phyloP scores from a whole-genome alignment of 495 filamentous ascomycete genomes.

The Evernia prunastri region DNA sequence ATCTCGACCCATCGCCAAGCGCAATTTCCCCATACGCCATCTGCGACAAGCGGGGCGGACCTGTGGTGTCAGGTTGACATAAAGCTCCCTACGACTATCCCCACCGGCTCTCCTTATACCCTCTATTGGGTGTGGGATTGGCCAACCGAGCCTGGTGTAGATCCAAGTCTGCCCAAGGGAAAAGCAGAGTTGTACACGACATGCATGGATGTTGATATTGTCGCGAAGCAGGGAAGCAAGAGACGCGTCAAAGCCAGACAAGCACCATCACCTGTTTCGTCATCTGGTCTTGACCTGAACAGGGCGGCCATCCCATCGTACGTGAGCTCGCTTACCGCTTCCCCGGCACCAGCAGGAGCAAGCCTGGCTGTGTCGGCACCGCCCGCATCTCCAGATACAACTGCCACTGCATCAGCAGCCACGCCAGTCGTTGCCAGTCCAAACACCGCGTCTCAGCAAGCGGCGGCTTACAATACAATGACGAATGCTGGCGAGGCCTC shows the following conservation, averaged over 20 bases:
- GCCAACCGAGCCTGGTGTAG: conserved; percentile 49
- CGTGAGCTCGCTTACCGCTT: conserved; percentile 1
- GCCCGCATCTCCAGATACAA: neutral
- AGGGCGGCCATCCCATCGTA: conserved; percentile 13
- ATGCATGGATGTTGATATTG: conserved; percentile 70
- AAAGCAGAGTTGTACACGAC: conserved; percentile 72
- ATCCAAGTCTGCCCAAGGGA: conserved; percentile 43
- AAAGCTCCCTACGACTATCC: conserved; percentile 52
- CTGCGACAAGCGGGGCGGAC: conserved; percentile 42
- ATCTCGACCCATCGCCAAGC: conserved; percentile 51
- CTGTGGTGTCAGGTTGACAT: conserved; percentile 76
- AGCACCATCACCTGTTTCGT: conserved; percentile 1
- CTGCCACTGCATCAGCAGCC: neutral
- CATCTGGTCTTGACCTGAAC: neutral
- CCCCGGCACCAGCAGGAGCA: conserved; percentile 10
- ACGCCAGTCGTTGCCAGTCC: neutral
- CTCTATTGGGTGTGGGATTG: conserved; percentile 95
- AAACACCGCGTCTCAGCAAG: neutral
- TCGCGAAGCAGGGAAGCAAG: conserved; percentile 20
- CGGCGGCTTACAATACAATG: neutral
- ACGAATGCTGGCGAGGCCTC: neutral
- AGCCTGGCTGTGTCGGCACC: conserved; percentile 5
- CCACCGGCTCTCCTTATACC: conserved; percentile 53
- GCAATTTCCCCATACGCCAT: conserved; percentile 41
- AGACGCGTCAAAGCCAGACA: conserved; percentile 10